Evolutionary conservation across 176 grass and related monocot genomes (phyloP).

Genomic region (Melocanna baccifera): DNA sequence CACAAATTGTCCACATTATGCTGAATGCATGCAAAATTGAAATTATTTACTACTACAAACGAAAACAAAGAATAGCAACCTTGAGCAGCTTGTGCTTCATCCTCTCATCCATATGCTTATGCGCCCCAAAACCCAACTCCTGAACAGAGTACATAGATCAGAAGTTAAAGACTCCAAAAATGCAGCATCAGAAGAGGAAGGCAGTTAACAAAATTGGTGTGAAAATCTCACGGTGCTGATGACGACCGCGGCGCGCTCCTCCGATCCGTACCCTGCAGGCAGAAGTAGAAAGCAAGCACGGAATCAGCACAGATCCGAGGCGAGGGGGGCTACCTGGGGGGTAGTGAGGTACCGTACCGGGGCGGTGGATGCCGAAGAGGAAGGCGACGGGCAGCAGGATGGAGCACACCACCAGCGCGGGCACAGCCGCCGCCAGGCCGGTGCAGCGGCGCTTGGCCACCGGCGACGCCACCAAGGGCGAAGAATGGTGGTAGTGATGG

Average conservation of each 20-base stretch:
- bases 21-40: background rate
- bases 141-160: background rate
- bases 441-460: slow-evolving; percentile 62
- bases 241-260: slow-evolving; percentile 30
- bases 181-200: background rate
- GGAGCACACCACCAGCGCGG: slow-evolving; percentile 67
- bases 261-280: slow-evolving; percentile 27
- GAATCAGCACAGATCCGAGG: slow-evolving; percentile 1
- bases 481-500: slow-evolving; percentile 24
- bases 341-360: background rate
- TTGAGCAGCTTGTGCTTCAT: background rate
- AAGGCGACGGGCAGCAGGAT: slow-evolving; percentile 64
- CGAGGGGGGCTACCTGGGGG: background rate
- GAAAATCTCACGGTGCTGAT: slow-evolving; percentile 16
- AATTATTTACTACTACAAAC: background rate
- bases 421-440: slow-evolving; percentile 50
- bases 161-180: background rate
- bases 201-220: background rate
- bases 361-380: slow-evolving; percentile 68
- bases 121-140: background rate
- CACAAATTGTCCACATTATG: background rate
- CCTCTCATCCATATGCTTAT: background rate
- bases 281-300: background rate
- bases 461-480: slow-evolving; percentile 1
- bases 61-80: background rate